These are phyloP conservation scores for Fusarium floridanum DNA, from an alignment of 2,329 filamentous ascomycete genomes.

Conservation along the genomic window DNA sequence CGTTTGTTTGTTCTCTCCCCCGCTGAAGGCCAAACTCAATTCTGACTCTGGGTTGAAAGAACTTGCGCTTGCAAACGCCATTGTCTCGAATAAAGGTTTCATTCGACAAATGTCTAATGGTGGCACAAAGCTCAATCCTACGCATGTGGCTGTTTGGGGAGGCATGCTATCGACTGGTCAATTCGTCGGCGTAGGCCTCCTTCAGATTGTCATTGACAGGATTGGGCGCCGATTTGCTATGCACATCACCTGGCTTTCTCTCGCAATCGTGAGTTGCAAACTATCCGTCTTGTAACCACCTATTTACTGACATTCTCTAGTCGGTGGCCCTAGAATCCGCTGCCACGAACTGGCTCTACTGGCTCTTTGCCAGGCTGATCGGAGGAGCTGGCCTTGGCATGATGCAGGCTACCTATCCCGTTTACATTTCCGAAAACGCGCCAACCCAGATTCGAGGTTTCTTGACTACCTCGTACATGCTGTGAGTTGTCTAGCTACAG, in stretches of 20 bases:
- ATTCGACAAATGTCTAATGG: slow-evolving; percentile 80
- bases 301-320: neutral
- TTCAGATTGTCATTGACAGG: slow-evolving; percentile 87
- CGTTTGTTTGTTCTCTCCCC: neutral
- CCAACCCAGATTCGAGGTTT: slow-evolving; percentile 6
- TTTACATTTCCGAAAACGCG: neutral
- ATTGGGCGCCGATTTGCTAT: slow-evolving; percentile 67
- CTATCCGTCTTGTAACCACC: neutral
- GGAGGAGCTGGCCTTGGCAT: slow-evolving; percentile 68
- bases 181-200: slow-evolving; percentile 89
- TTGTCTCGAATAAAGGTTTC: slow-evolving; percentile 75
- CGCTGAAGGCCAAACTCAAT: neutral
- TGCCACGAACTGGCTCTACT: slow-evolving; percentile 48
- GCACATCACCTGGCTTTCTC: slow-evolving; percentile 1
- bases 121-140: slow-evolving; percentile 66
- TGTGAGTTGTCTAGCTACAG: neutral
- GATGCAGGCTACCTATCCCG: slow-evolving; percentile 49
- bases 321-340: slow-evolving; percentile 30
- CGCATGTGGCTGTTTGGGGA: slow-evolving; percentile 70
- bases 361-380: slow-evolving; percentile 26
- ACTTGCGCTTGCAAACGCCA: slow-evolving; percentile 78
- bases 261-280: slow-evolving; percentile 17
- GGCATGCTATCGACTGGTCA: slow-evolving; percentile 79
- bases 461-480: neutral
- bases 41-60: neutral